A percentile compares a stretch with the other conserved stretches of the same genome.
Conservation (phyloP, 441 rosid genomes). For the Arabidopsis hybrid region DNA sequence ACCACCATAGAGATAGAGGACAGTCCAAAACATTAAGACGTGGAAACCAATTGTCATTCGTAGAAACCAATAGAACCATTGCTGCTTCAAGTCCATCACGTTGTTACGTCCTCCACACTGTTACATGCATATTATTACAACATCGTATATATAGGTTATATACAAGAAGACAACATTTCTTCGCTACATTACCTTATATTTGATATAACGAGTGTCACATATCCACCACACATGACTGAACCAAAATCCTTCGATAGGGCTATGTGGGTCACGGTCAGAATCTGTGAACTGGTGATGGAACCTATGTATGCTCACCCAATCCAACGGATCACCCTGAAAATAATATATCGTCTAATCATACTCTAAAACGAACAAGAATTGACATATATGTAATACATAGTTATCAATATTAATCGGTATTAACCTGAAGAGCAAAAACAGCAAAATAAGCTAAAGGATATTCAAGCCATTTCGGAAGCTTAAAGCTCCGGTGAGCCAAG, state of each 20-base stretch:
- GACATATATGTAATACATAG: neutral
- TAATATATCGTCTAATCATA: neutral
- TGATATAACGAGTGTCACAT: constrained; percentile 55
- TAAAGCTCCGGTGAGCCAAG: constrained; percentile 79
- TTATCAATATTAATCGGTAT: neutral
- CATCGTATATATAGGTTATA: neutral
- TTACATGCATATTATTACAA: neutral
- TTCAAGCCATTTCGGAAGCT: constrained; percentile 82
- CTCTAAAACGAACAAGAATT: neutral
- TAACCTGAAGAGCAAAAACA: constrained; percentile 71
- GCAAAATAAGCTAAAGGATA: constrained; percentile 75
- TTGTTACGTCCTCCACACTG: constrained; percentile 75
- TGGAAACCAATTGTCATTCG: constrained; percentile 60
- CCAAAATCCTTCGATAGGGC: constrained; percentile 86
- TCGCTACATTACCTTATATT: constrained; percentile 51
- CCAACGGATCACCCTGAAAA: constrained; percentile 74
- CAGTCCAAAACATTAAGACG: constrained; percentile 57
- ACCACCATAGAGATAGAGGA: constrained; percentile 65
- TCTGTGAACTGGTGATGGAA: constrained; percentile 81
- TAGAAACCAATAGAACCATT: constrained; percentile 67
- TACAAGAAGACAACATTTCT: neutral
- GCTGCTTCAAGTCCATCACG: constrained; percentile 77
- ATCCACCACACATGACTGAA: constrained; percentile 79
- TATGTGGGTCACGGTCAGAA: constrained; percentile 84
- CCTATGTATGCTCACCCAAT: constrained; percentile 90